phyloP scores from a whole-genome alignment of 176 grass and related monocot genomes.

The Stipa capillata region DNA sequence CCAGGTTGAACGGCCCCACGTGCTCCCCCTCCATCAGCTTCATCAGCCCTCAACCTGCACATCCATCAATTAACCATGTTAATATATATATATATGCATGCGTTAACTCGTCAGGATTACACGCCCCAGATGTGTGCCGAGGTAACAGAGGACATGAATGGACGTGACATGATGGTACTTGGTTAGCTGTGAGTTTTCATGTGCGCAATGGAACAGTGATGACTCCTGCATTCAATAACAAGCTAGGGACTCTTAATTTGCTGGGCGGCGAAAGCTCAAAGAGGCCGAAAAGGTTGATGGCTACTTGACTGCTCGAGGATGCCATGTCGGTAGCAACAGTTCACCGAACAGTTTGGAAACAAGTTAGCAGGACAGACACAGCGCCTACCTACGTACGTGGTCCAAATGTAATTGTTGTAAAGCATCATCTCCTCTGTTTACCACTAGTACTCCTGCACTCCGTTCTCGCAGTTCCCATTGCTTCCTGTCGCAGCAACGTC shows the following conservation, averaged over 20 bases:
- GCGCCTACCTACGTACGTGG: neutral
- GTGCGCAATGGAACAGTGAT: neutral
- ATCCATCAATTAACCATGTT: neutral
- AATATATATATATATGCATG: no score
- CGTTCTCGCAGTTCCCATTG: neutral
- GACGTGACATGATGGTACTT: neutral
- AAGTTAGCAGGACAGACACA: neutral
- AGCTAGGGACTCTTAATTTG: neutral
- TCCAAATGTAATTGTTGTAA: neutral
- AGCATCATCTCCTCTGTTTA: neutral
- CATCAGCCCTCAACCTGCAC: constrained; percentile 74
- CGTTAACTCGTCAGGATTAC: neutral
- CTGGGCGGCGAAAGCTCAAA: neutral
- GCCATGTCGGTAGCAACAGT: neutral
- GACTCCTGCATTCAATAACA: neutral
- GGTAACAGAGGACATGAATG: neutral
- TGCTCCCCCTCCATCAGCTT: constrained; percentile 84
- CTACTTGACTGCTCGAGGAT: neutral
- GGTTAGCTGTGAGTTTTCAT: neutral
- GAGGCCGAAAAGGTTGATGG: neutral
- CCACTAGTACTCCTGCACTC: neutral
- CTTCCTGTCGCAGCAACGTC: constrained; percentile 1
- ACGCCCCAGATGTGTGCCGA: no score
- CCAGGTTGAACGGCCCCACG: constrained; percentile 77
- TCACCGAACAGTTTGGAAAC: constrained; percentile 1